phyloP scores from a whole-genome alignment of 179 eudicot species.

The Silene vulgaris region DNA sequence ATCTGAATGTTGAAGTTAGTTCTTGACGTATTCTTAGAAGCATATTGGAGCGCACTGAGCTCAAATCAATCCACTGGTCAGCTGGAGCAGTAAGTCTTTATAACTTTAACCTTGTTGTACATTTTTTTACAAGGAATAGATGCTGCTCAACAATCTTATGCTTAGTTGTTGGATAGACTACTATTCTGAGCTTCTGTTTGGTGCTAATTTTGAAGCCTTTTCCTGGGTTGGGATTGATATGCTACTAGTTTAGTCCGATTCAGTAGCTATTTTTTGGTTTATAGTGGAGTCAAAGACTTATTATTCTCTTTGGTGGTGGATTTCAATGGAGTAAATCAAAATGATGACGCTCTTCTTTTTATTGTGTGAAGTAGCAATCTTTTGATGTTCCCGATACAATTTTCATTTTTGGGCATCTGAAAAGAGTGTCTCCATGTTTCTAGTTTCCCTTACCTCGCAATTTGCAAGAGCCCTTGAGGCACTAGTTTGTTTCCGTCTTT shows the following conservation, averaged over 20 bases:
- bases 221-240: background rate
- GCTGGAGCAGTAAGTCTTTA: conserved; percentile 56
- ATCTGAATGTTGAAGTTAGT: background rate
- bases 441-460: too few relatives aligned
- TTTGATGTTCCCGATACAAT: too few relatives aligned
- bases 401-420: too few relatives aligned
- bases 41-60: conserved; percentile 74
- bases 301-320: too few relatives aligned
- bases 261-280: too few relatives aligned
- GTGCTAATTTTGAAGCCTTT: background rate
- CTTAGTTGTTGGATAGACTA: background rate
- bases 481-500: too few relatives aligned
- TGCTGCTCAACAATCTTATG: conserved; percentile 5
- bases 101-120: background rate
- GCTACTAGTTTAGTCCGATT: background rate
- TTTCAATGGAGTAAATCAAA: too few relatives aligned
- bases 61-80: conserved; percentile 66
- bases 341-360: too few relatives aligned
- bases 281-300: too few relatives aligned
- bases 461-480: too few relatives aligned
- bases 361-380: too few relatives aligned
- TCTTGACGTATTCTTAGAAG: conserved; percentile 39
- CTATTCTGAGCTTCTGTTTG: background rate
- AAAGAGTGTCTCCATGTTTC: too few relatives aligned
- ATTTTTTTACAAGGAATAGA: background rate